Evolutionary conservation across 495 filamentous ascomycete genomes (phyloP).

Genomic region (Annulohypoxylon stygium): DNA sequence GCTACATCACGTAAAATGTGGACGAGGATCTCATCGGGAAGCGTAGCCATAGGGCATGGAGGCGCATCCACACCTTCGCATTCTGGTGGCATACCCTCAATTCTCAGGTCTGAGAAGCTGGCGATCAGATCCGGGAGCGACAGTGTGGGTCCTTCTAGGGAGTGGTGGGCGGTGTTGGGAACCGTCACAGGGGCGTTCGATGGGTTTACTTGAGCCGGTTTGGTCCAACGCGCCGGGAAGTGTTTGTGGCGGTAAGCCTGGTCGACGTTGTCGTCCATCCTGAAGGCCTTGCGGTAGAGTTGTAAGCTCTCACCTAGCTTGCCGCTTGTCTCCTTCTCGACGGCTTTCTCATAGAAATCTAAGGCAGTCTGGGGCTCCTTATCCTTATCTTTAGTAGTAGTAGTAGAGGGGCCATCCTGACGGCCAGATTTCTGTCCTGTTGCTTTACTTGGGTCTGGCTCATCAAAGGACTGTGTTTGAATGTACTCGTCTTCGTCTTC

Average conservation of each 20-base stretch:
- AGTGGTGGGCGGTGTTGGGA: slow-evolving; percentile 68
- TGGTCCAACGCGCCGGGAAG: slow-evolving; percentile 73
- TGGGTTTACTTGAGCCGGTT: slow-evolving; percentile 59
- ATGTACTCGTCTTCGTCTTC: slow-evolving; percentile 59
- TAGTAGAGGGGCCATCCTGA: slow-evolving; percentile 23
- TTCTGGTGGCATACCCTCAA: slow-evolving; percentile 65
- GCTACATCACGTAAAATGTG: slow-evolving; percentile 80
- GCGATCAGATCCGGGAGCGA: slow-evolving; percentile 77
- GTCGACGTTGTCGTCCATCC: slow-evolving; percentile 87
- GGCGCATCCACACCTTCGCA: slow-evolving; percentile 75
- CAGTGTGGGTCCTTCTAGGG: slow-evolving; percentile 66
- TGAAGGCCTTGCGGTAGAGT: slow-evolving; percentile 90
- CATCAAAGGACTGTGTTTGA: slow-evolving; percentile 56
- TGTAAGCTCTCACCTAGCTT: slow-evolving; percentile 89
- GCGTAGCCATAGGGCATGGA: slow-evolving; percentile 79
- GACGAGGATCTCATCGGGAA: slow-evolving; percentile 87
- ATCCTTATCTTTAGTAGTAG: slow-evolving; percentile 20
- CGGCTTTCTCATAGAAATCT: slow-evolving; percentile 93
- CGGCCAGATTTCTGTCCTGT: slow-evolving; percentile 34
- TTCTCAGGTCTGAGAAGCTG: slow-evolving; percentile 75
- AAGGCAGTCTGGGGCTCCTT: slow-evolving; percentile 80
- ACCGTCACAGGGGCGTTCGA: slow-evolving; percentile 66
- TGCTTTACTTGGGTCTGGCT: slow-evolving; percentile 39
- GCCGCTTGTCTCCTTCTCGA: slow-evolving; percentile 86
- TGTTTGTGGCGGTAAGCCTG: slow-evolving; percentile 90